Conservation (phyloP, 805 yeast species). For the Cyberlindnera bimundalis region DNA sequence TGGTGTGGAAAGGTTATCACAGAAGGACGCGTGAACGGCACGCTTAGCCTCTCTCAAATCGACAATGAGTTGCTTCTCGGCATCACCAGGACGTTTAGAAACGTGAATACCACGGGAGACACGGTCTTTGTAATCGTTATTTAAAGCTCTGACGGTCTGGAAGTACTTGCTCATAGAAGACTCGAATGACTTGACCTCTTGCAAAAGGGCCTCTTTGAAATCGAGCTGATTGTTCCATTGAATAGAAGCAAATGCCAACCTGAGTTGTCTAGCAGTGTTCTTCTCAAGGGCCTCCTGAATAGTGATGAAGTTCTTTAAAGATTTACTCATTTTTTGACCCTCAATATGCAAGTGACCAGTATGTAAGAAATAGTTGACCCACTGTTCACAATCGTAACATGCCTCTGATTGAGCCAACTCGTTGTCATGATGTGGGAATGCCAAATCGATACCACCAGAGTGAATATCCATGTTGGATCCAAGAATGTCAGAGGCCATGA, state of each 20-base stretch:
- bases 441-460: constrained; percentile 95
- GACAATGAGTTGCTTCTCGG: constrained; percentile 53
- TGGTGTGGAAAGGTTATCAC: constrained; percentile 86
- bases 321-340: constrained; percentile 97
- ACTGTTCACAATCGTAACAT: constrained; percentile 79
- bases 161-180: constrained; percentile 77
- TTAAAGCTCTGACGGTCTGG: constrained; percentile 79
- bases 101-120: constrained; percentile 46
- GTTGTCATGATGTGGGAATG: constrained; percentile 98
- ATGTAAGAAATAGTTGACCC: constrained; percentile 96
- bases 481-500: constrained; percentile 89
- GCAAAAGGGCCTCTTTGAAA: constrained; percentile 76
- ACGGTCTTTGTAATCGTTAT: constrained; percentile 56
- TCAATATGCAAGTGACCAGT: constrained; percentile 97
- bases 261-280: constrained; percentile 75
- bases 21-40: constrained; percentile 71
- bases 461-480: constrained; percentile 90
- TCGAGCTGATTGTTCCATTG: constrained; percentile 93
- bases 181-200: constrained; percentile 77
- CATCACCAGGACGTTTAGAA: constrained; percentile 55
- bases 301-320: constrained; percentile 91
- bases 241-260: constrained; percentile 86
- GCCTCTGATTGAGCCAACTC: constrained; percentile 98
- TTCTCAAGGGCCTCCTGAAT: constrained; percentile 80
- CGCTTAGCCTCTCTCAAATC: constrained; percentile 50